Conservation (phyloP, 768 basidiomycete species). For the Mycena vitilis region DNA sequence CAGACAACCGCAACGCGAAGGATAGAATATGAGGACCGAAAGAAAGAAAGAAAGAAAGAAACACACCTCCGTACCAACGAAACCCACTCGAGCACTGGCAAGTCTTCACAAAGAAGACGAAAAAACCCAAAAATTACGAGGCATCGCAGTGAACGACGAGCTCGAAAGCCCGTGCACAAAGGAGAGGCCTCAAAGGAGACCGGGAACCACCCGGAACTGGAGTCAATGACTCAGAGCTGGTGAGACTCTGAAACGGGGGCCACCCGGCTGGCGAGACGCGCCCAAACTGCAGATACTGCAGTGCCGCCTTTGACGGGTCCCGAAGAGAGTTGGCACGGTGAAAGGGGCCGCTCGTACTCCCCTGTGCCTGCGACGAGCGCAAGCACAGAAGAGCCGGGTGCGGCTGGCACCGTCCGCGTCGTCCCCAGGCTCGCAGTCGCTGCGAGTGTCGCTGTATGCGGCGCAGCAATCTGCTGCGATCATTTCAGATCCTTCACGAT, state of each 20-base stretch:
- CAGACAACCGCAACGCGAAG: too few species aligned
- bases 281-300: neutral
- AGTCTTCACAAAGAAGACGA: slow-evolving; percentile 17
- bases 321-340: slow-evolving; percentile 22
- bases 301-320: slow-evolving; percentile 1
- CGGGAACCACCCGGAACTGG: slow-evolving; percentile 31
- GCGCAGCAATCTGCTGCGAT: slow-evolving; percentile 20
- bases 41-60: neutral
- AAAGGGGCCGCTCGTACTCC: slow-evolving; percentile 29
- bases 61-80: neutral
- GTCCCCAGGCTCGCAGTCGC: neutral
- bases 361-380: slow-evolving; percentile 17
- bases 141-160: neutral
- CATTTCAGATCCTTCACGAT: slow-evolving; percentile 12
- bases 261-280: slow-evolving; percentile 31
- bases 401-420: slow-evolving; percentile 21
- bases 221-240: slow-evolving; percentile 31
- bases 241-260: slow-evolving; percentile 33
- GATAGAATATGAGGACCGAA: neutral
- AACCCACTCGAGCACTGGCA: neutral
- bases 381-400: slow-evolving; percentile 28
- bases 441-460: slow-evolving; percentile 15
- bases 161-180: slow-evolving; percentile 4
- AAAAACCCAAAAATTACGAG: slow-evolving; percentile 25
- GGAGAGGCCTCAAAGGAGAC: neutral